Conservation (phyloP, 148 eudicot species). For the Polygonum maritimum region DNA sequence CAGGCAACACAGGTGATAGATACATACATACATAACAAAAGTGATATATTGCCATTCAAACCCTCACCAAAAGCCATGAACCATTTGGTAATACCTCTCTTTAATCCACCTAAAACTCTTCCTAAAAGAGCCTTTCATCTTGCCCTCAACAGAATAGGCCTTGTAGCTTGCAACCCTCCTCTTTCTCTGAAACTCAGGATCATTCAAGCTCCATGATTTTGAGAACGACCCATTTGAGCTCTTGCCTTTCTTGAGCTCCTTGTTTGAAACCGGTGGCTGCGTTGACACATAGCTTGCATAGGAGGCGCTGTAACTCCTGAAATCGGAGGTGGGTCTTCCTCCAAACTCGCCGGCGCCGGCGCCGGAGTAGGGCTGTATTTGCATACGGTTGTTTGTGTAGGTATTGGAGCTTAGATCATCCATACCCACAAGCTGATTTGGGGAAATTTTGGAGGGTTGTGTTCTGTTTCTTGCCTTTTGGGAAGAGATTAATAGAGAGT, state of each 20-base stretch:
- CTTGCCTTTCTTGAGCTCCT: conserved; percentile 47
- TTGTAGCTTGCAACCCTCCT: conserved; percentile 73
- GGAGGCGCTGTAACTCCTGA: conserved; percentile 58
- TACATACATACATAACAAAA: background rate
- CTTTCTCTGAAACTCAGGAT: conserved; percentile 74
- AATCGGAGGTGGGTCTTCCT: conserved; percentile 12
- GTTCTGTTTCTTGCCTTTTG: background rate
- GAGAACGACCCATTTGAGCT: conserved; percentile 40
- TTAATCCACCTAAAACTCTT: conserved; percentile 71
- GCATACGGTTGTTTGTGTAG: conserved; percentile 31
- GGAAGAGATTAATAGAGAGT: background rate
- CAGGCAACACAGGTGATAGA: background rate
- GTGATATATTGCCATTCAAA: background rate
- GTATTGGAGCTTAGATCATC: conserved; percentile 60
- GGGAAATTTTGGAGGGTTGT: background rate
- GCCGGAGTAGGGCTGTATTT: conserved; percentile 24
- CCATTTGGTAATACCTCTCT: conserved; percentile 38
- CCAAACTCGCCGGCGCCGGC: conserved; percentile 1
- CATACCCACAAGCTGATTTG: conserved; percentile 22
- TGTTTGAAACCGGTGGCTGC: conserved; percentile 11
- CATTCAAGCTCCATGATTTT: conserved; percentile 47
- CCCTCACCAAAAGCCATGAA: conserved; percentile 35
- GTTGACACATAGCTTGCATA: conserved; percentile 23
- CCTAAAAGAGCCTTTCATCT: conserved; percentile 52
- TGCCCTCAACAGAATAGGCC: conserved; percentile 58